Conservation (phyloP, 495 filamentous ascomycete species). For the Penicillium odoratum region DNA sequence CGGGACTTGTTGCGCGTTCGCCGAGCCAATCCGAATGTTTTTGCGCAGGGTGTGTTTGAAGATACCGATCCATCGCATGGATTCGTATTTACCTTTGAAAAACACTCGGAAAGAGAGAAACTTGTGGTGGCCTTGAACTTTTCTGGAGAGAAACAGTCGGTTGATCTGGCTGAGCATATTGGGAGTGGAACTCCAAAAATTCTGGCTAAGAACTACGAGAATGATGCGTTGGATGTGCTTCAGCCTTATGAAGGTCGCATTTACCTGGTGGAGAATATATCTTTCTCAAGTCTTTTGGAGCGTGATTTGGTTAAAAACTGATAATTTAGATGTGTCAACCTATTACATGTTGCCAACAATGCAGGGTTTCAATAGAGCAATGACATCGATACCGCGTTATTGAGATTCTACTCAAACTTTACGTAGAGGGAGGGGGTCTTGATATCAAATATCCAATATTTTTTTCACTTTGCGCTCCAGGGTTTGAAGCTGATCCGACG, state of each 20-base stretch:
- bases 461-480: no score
- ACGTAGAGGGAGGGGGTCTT: no score
- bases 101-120: constrained; percentile 11
- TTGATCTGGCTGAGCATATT: constrained; percentile 23
- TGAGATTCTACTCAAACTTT: no score
- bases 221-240: constrained; percentile 13
- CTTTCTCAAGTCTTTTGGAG: no score
- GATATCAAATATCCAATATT: no score
- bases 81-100: constrained; percentile 32
- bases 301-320: neutral
- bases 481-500: no score
- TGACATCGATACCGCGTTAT: no score
- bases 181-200: constrained; percentile 9
- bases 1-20: constrained; percentile 40
- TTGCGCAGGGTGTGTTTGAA: constrained; percentile 48
- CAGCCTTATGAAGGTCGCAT: constrained; percentile 26
- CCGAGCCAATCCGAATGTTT: constrained; percentile 39
- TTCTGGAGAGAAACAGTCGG: constrained; percentile 18
- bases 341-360: neutral
- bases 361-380: no score
- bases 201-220: constrained; percentile 19
- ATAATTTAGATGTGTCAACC: neutral
- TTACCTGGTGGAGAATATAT: constrained; percentile 15
- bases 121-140: constrained; percentile 27
- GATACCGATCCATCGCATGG: constrained; percentile 37